Base-by-base conservation (phyloP, 2,329 filamentous ascomycete genomes). In the Fusarium protoensiforme region DNA sequence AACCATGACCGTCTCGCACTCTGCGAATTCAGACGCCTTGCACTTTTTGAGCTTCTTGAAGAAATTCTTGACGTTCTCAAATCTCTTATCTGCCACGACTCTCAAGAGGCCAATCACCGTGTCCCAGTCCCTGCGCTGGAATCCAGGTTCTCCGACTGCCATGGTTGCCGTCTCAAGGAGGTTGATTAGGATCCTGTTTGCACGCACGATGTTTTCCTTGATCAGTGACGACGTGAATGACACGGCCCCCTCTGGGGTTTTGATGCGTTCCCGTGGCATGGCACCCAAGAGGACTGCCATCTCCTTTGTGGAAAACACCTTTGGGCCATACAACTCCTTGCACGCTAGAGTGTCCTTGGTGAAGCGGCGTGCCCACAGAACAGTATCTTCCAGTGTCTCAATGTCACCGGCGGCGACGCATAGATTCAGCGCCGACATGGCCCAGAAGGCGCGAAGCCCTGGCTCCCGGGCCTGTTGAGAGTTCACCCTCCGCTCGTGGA, bases 331-430 rank as follows among this genome's bases (percentile, higher is more conserved):
- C 1, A 81, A 7, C 2, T 62, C 57, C 1, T 22, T 57, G 2
- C 68, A 57, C 0, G 72, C 67, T 2, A 72, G 43, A 1, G 69
- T 35, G 36, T 81, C 80, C 22, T 78, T 80, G 58, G 78, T 76
- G 46, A 79, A 82, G 1, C 80, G 77, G 4, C 71, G 68, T 1
- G 78, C 77, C 81, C 80, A 82, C 0, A 69, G 22, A 4, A 80
- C 33, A 1, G 76, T 77, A 6, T 78, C 74, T 7, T 61, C 58
- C 4, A 81, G 53, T 0, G 74, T 51, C 5, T 75, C 71, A 3
- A 79, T 24, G 20, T 79, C 76, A 2, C 75, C 76, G 2, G 67
- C 46, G 5, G 79, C 78, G 4, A 81, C 70, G 9, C 72, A 76
- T 1, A 82, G 70, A 29, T 72, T 71, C 18, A 82, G 24, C 0